These are phyloP conservation scores for Haematococcus sp. DNA, from an alignment of 139 green algal species.

Conservation along the genomic window DNA sequence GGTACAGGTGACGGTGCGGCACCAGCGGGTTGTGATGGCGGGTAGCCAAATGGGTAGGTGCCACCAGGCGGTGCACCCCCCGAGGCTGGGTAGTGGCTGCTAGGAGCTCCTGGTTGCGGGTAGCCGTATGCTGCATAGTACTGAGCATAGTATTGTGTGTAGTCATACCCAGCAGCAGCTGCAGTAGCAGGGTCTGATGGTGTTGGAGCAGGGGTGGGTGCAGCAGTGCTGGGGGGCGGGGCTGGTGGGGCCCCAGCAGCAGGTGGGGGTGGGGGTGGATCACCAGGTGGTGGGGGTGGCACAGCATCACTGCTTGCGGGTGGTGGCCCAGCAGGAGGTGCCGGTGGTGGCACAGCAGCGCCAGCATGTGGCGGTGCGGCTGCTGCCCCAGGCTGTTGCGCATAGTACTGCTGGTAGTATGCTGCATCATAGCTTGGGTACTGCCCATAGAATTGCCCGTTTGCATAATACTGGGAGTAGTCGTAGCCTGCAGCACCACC, in stretches of 20 bases:
- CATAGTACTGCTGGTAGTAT: conserved; percentile 7
- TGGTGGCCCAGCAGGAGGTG: neutral
- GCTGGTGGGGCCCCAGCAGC: neutral
- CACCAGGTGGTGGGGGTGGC: neutral
- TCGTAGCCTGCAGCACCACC: neutral
- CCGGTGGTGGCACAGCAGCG: neutral
- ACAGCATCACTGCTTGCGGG: neutral
- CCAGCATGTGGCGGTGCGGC: neutral
- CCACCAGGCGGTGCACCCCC: neutral
- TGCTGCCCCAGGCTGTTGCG: neutral
- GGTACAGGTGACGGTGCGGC: no score
- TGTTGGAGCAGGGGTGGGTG: no score
- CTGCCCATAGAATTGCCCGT: conserved; percentile 4
- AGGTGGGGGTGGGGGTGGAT: neutral
- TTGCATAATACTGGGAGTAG: neutral
- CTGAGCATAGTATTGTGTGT: no score
- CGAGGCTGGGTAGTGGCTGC: neutral
- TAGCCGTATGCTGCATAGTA: no score
- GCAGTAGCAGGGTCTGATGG: conserved; percentile 1
- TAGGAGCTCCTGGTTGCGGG: no score
- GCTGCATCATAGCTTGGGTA: conserved; percentile 9
- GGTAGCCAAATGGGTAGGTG: no score
- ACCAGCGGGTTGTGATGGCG: no score
- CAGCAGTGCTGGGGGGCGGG: neutral
- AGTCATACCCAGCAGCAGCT: neutral